These are phyloP conservation scores for Graphilbum sp. DNA, from an alignment of 2,329 filamentous ascomycete species.

Conservation along the genomic window DNA sequence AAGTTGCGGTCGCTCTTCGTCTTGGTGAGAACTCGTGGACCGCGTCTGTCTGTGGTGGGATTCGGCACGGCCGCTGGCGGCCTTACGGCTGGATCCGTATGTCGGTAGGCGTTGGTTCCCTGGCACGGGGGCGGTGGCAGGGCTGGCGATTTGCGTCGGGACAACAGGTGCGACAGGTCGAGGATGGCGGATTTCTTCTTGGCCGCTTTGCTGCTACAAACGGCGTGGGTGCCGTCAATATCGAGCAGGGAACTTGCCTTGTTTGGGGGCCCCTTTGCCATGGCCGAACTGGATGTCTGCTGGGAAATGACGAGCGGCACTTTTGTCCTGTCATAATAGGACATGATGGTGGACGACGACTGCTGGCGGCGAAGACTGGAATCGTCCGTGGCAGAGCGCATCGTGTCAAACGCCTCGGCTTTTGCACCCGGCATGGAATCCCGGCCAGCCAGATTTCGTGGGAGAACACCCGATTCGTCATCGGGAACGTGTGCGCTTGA, in stretches of 20 bases:
- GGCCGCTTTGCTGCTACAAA: conserved; percentile 10
- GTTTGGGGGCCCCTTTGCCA: conserved; percentile 36
- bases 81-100: too few relatives aligned
- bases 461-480: not conserved
- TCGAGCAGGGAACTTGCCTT: conserved; percentile 28
- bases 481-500: not conserved
- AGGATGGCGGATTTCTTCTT: conserved; percentile 30
- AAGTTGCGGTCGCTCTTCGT: not conserved
- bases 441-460: not conserved
- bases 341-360: conserved; percentile 38
- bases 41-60: too few relatives aligned
- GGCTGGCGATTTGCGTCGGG: conserved; percentile 15
- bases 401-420: not conserved
- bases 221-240: conserved; percentile 20
- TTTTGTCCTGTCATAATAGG: conserved; percentile 40
- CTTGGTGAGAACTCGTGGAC: not conserved
- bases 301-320: conserved; percentile 40
- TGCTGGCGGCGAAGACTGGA: conserved; percentile 29
- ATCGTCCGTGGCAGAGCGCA: conserved; percentile 20
- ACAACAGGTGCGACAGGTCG: conserved; percentile 29
- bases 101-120: too few relatives aligned
- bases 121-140: too few relatives aligned
- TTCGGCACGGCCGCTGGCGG: too few relatives aligned
- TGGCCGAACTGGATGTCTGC: conserved; percentile 40
- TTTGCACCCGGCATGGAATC: not conserved